Evolutionary conservation across 441 rosid species (phyloP), one percentile per base, ranked within the genome.

Genomic region (Dalechampia spathulata): DNA sequence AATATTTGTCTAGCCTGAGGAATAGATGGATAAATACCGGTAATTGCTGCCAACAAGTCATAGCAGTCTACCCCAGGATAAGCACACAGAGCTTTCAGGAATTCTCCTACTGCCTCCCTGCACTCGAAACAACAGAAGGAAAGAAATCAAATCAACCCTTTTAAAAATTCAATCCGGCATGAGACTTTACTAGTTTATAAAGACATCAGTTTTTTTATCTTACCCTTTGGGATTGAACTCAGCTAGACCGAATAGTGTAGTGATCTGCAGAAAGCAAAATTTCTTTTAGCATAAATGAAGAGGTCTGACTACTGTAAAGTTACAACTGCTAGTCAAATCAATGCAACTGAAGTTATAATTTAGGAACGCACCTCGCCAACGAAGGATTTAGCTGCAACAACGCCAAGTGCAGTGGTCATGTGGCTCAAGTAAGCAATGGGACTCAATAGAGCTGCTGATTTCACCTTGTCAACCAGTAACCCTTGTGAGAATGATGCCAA

Each of bases 141-240:
- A 49, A 11, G 27, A 28, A 49, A 7, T 9, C 0, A 11, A n/a
- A 2, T 39, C 6, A 57, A 12, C n/a, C n/a, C n/a, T n/a, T 8
- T 30, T 30, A 30, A 30, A n/a, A n/a, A n/a, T n/a, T 30, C 34
- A 30, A 30, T 30, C 8, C 4, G 8, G 34, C 4, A 30, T 30
- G 4, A 30, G 34, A 30, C 4, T 30, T 30, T 30, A 8, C 34
- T 30, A 8, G 5, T 30, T 30, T 30, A 8, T 30, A 30, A 30
- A 4, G 34, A 30, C 34, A 8, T 21, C 2, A 2, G 23, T 3
- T 30, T 30, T 30, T 30, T 30, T n/a, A 37, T 9, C 66, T 73
- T 72, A 79, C 98, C 86, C 87, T 65, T 69, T 86, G 5, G 95
- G 98, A 72, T 89, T 78, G 74, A 92, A 92, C 77, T 92, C 99